These are phyloP conservation scores for Strobilomyces confusus DNA, from an alignment of 768 basidiomycete species.

Conservation along the genomic window DNA sequence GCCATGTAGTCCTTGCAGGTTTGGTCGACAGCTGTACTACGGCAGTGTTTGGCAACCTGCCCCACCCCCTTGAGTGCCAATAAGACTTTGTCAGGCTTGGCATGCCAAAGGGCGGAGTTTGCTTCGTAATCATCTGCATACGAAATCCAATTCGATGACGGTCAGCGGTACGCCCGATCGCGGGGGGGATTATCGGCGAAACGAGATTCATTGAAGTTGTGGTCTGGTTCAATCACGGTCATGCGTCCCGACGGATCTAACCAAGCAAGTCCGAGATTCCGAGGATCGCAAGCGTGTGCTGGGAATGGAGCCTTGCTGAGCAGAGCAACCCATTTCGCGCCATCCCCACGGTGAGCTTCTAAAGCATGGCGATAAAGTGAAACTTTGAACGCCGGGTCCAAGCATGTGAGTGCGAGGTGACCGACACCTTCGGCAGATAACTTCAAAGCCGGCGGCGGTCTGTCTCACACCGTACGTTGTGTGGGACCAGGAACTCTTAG, in stretches of 20 bases:
- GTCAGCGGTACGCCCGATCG: too few relatives aligned
- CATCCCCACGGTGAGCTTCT: neutral
- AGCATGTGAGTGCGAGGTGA: constrained; percentile 4
- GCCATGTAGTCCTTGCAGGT: neutral
- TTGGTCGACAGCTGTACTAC: neutral
- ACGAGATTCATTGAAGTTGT: neutral
- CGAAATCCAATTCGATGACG: neutral
- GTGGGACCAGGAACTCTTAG: too few relatives aligned
- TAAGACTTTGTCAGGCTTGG: neutral
- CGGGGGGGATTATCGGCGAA: neutral
- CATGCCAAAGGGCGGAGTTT: neutral
- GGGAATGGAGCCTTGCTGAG: too few relatives aligned
- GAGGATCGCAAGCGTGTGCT: neutral
- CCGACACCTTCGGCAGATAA: too few relatives aligned
- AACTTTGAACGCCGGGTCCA: neutral
- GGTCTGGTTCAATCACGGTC: neutral
- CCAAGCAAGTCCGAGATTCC: neutral
- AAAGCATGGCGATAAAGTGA: neutral
- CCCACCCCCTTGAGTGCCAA: neutral
- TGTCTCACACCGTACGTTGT: too few relatives aligned
- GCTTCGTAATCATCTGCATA: neutral
- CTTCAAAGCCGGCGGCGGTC: too few relatives aligned
- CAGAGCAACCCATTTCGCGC: neutral
- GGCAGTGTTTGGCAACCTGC: neutral
- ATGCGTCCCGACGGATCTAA: too few relatives aligned